Percentiles rank a stretch among this genome's conserved stretches.
phyloP scores from a whole-genome alignment of 2,329 filamentous ascomycete species.

The Fusarium floridanum region DNA sequence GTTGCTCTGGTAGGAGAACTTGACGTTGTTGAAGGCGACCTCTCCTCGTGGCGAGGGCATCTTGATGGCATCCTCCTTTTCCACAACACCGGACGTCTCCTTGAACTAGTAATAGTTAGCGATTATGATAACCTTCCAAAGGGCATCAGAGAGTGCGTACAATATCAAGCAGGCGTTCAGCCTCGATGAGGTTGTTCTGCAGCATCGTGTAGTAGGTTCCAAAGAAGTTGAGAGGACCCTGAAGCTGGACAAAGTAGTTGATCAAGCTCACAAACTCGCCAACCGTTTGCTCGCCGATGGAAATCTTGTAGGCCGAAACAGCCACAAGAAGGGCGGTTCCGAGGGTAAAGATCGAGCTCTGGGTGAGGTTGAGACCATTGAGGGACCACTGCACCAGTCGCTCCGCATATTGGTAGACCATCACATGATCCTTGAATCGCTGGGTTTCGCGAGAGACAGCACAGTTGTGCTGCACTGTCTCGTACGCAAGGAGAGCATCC shows the following conservation, averaged over 20 bases:
- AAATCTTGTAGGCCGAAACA: slow-evolving; percentile 73
- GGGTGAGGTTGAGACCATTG: slow-evolving; percentile 69
- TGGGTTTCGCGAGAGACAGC: slow-evolving; percentile 70
- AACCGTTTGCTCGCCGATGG: slow-evolving; percentile 64
- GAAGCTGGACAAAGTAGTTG: slow-evolving; percentile 71
- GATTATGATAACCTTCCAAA: neutral
- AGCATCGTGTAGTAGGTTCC: slow-evolving; percentile 62
- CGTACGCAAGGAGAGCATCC: slow-evolving; percentile 63
- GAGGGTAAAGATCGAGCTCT: slow-evolving; percentile 73
- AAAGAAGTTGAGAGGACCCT: slow-evolving; percentile 73
- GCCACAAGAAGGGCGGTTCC: slow-evolving; percentile 71
- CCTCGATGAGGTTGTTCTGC: slow-evolving; percentile 61
- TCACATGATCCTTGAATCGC: slow-evolving; percentile 67
- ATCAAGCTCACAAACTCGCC: slow-evolving; percentile 69
- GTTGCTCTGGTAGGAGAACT: slow-evolving; percentile 58
- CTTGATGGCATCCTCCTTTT: slow-evolving; percentile 54
- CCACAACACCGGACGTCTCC: slow-evolving; percentile 58
- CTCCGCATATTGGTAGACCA: slow-evolving; percentile 60
- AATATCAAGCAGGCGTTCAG: slow-evolving; percentile 60
- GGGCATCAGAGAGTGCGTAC: slow-evolving; percentile 37
- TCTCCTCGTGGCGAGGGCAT: slow-evolving; percentile 52
- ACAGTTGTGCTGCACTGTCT: slow-evolving; percentile 75
- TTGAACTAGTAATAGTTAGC: slow-evolving; percentile 53
- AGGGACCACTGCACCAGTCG: slow-evolving; percentile 45
- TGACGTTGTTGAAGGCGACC: slow-evolving; percentile 58